Base-by-base conservation (phyloP, 1,284 basidiomycete genomes). In the Coniferiporia sulphurascens region DNA sequence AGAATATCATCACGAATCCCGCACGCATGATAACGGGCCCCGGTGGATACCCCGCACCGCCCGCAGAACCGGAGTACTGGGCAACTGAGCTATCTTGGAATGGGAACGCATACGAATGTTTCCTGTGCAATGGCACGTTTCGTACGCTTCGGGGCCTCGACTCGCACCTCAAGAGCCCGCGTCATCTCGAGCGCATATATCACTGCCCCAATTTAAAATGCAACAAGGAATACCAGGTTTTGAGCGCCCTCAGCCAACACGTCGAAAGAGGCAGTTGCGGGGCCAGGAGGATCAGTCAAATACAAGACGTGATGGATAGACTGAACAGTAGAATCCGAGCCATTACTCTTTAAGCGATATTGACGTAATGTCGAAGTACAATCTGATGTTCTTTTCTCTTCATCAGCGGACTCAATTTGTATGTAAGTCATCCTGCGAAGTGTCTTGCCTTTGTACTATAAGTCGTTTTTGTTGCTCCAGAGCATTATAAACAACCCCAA, bases 61-160 rank as follows among this genome's bases (percentile, higher is more conserved):
- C 50, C 10, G n/a, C 8, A 4, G 55, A 58, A 15, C 35, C 34
- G 8, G 43, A 53, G n/a, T 67, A 67, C 48, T 63, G 52, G 64
- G 73, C 74, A 48, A 74, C 74, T 6, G 64, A 69, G 36, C 68
- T 59, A 21, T 66, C 72, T 5, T 76, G 70, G 70, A 75, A 77
- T 56, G 74, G 73, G 6, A 2, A 10, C 15, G 61, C 60, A 6
- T 77, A 71, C 68, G 74, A 76, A 62, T 78, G 76, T 66, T 71
- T 73, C 63, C 62, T 78, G 51, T 76, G 74, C 64, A 62, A 72
- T 48, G 48, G 46, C 19, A 60, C 50, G n/a, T 75, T 72, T 65
- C 48, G 61, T 8, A 57, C 61, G 12, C 65, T 72, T n/a, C 7
- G 41, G 12, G 59, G 65, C 4, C 65, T 76, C 35, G 75, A 74